Base-by-base conservation (phyloP, 2,329 filamentous ascomycete species). In the Talaromyces sp. region DNA sequence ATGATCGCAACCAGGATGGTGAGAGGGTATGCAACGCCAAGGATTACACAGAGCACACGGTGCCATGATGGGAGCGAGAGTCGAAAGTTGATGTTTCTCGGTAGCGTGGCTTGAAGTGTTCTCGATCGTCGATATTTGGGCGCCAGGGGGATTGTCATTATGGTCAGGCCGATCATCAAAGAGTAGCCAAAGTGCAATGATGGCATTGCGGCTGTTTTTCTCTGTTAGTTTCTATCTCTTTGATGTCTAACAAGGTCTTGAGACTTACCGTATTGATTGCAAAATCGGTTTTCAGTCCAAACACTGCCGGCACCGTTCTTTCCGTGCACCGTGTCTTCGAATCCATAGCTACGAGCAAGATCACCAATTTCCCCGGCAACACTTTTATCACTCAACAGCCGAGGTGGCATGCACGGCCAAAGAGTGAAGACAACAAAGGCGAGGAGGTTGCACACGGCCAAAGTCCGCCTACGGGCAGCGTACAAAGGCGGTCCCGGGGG, bases 181-280 rank as follows among this genome's bases (percentile, higher is more conserved):
- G 86, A 88, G 75, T 91, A 91, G 3, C 88, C 88, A 68, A 91
- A 91, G 71, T 91, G 88, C 17, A 91, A 79, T 0, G 85, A 88
- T 0, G 88, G 88, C 88, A 91, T 91, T 8, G 88, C 88, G 58
- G 86, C 85, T 86, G 54, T 19, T 19, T 29, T 11, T 32, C 35
- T 11, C 3, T n/a, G 14, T 60, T 21, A 55, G 48, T 26, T 32
- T 24, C 11, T 43, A 21, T 50, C 24, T 50, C 26, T 26, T 50
- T 6, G 10, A 26, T 21, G 29, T 24, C 19, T 19, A n/a, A 24
- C 19, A 46, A 24, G 43, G 19, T 24, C 6, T 35, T 24, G 19
- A 24, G 31, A 14, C 80, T 74, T 68, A 81, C 85, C 87, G 72
- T 90, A 90, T 73, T 90, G 88, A 70, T 90, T 90, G 74, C 87